phyloP scores from a whole-genome alignment of 331 rosid species.

The Pyracantha coccinea region DNA sequence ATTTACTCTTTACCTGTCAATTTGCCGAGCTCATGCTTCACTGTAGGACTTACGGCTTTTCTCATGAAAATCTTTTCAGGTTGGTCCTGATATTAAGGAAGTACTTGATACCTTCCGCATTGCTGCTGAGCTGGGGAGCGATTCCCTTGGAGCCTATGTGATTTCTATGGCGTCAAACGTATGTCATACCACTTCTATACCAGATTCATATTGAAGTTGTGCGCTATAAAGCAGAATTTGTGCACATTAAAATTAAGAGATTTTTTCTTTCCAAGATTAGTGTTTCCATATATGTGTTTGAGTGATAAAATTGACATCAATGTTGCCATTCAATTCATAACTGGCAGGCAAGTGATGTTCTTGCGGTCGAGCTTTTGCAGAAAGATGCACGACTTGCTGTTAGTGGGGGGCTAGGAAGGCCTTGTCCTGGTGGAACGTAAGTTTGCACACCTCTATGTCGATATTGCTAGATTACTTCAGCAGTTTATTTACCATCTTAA shows the following conservation, averaged over 20 bases:
- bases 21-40: not conserved
- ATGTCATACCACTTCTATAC: conserved; percentile 17
- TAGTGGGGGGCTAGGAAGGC: conserved; percentile 69
- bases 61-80: conserved; percentile 35
- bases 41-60: not conserved
- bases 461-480: not conserved
- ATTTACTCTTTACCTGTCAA: not conserved
- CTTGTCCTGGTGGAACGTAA: conserved; percentile 94
- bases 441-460: conserved; percentile 18
- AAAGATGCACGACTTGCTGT: conserved; percentile 88
- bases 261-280: not conserved
- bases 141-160: conserved; percentile 91
- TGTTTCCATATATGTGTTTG: not conserved
- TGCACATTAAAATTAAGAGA: conserved; percentile 1
- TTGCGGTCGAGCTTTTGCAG: conserved; percentile 93
- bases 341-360: conserved; percentile 89
- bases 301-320: not conserved
- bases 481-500: too few relatives aligned
- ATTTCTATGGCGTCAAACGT: conserved; percentile 95
- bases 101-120: conserved; percentile 71
- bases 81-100: conserved; percentile 65
- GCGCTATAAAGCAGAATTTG: not conserved
- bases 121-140: conserved; percentile 91
- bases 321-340: conserved; percentile 10
- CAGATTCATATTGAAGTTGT: conserved; percentile 9